Evolutionary conservation across 108 stramenopile genomes (phyloP), one percentile per base, ranked within the genome.

Genomic region (Phaeodactylum tricornutum): DNA sequence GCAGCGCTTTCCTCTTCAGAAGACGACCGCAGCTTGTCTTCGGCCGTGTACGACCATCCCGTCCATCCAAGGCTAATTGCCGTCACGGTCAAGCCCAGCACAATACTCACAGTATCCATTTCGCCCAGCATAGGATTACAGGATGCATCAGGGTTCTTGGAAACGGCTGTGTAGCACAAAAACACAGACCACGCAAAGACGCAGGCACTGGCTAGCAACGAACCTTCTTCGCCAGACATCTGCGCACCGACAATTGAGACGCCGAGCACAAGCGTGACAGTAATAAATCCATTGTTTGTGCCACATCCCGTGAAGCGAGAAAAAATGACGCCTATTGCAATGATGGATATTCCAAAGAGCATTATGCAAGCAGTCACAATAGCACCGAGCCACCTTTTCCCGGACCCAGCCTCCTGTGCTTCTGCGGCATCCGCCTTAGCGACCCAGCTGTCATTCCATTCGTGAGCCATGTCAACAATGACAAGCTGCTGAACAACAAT

Each of bases 391-490:
- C 92, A 93, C 37, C 74, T 78, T 32, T 77, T 75, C 1, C 86
- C 87, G 9, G 70, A 61, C 19, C 78, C 87, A 12, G 27, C 19
- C 35, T 87, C 82, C 58, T 81, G 73, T 2, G 55, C 62, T 36
- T 83, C 87, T 9, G 77, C 82, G 28, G 67, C 42, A 30, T 89
- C 75, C 11, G 78, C 59, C 43, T 81, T 85, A 2, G 61, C 68
- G n/a, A 94, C 67, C 88, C 86, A 90, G 16, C 67, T 60, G 29
- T 86, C 84, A 44, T 90, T 90, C 81, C 83, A 87, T 50, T 84
- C 83, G 57, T 81, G 79, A 0, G 92, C 92, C 40, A 90, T 29
- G 52, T 94, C 92, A 31, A 94, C 56, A 47, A 94, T 55, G 34
- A 94, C 74, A 4, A 94, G 43, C 64, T 90, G 88, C 43, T 88